Conservation (phyloP, 2,329 filamentous ascomycete species). For the Penicillium verrucosum region DNA sequence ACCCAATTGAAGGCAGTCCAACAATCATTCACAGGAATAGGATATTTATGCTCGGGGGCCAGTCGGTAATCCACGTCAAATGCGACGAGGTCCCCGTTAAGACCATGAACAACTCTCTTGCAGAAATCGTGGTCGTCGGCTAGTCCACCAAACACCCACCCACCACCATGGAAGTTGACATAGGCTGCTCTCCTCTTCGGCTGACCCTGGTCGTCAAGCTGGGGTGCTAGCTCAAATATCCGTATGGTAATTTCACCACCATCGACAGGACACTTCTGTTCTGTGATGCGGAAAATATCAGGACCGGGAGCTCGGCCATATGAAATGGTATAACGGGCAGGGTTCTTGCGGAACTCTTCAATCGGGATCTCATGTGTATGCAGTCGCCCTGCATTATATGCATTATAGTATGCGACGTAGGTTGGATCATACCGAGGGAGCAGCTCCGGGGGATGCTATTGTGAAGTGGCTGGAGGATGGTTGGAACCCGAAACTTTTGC, state of each 20-base stretch:
- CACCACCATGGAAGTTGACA: constrained; percentile 43
- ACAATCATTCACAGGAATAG: constrained; percentile 40
- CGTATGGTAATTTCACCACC: constrained; percentile 41
- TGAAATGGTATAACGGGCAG: constrained; percentile 36
- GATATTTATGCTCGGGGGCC: constrained; percentile 40
- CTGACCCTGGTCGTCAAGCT: constrained; percentile 23
- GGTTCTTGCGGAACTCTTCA: constrained; percentile 39
- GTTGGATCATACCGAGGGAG: constrained; percentile 39
- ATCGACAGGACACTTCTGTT: constrained; percentile 41
- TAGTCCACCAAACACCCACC: constrained; percentile 45
- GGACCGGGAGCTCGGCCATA: constrained; percentile 41
- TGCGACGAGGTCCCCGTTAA: constrained; percentile 39
- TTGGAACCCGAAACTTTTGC: constrained; percentile 24
- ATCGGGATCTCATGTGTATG: constrained; percentile 44
- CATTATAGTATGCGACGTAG: constrained; percentile 44
- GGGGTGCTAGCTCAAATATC: constrained; percentile 38
- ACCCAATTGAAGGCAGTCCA: constrained; percentile 43
- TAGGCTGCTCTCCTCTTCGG: constrained; percentile 38
- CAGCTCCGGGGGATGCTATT: constrained; percentile 42
- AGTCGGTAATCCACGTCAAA: constrained; percentile 47
- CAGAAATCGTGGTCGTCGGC: constrained; percentile 41
- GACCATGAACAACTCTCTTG: constrained; percentile 38
- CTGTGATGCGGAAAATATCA: constrained; percentile 39
- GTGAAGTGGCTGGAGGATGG: constrained; percentile 36
- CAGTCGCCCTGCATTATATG: constrained; percentile 42